Evolutionary conservation across 352 stramenopile genomes (phyloP).

Genomic region (Blastocystis sp.): DNA sequence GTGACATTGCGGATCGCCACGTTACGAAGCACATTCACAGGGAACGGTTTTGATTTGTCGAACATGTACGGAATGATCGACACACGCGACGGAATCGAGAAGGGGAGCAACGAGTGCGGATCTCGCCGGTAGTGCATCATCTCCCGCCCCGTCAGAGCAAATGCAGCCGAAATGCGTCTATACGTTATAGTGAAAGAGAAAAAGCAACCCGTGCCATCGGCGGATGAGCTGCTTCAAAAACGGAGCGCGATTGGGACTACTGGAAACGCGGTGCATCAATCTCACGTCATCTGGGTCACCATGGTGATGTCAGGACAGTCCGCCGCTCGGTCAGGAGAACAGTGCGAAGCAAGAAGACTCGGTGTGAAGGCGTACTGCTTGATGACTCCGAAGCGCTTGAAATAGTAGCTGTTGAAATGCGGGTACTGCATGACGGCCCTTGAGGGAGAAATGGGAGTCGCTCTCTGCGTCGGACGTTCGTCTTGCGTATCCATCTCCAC

Average conservation of each 20-base stretch:
- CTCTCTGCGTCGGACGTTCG: too few species aligned
- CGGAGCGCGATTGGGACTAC: background rate
- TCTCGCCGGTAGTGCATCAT: background rate
- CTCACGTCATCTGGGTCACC: constrained; percentile 27
- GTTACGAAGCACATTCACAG: constrained; percentile 12
- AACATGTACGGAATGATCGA: background rate
- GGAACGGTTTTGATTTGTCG: background rate
- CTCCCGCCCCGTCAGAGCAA: background rate
- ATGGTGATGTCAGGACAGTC: constrained; percentile 27
- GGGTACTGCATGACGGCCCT: background rate
- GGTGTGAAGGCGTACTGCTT: background rate
- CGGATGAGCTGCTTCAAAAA: background rate
- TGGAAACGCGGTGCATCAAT: background rate
- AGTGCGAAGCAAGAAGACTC: background rate
- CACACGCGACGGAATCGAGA: background rate
- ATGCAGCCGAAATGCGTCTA: constrained; percentile 4
- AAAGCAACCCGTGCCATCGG: background rate
- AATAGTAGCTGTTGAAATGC: background rate
- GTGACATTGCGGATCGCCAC: constrained; percentile 13
- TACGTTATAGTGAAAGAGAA: background rate
- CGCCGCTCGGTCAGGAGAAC: background rate
- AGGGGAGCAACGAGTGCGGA: background rate
- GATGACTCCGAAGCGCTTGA: background rate
- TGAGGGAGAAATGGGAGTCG: too few species aligned
- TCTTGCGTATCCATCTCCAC: too few species aligned